phyloP scores from a whole-genome alignment of 2,329 filamentous ascomycete genomes.

The Dactylellina sp. region DNA sequence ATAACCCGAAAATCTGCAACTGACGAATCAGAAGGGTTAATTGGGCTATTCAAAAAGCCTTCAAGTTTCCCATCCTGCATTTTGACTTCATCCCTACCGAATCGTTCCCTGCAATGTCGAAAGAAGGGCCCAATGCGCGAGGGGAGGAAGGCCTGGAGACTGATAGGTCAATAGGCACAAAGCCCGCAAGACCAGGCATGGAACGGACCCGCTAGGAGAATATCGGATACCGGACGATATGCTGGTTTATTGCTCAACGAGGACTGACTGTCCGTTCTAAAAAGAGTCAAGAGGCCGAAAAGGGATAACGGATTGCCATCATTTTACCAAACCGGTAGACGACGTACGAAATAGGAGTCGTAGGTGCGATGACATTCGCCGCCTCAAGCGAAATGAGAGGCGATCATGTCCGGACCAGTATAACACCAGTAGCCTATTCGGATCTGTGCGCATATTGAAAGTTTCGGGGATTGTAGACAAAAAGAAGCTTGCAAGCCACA shows the following conservation, averaged over 20 bases:
- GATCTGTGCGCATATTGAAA: too few relatives aligned
- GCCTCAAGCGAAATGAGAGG: constrained; percentile 27
- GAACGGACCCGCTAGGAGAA: constrained; percentile 34
- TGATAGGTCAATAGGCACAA: constrained; percentile 41
- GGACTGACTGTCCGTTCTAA: not conserved
- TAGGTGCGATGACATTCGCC: constrained; percentile 36
- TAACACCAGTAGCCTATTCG: not conserved
- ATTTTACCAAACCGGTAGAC: constrained; percentile 16
- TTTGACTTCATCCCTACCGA: constrained; percentile 15
- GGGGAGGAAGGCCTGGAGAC: constrained; percentile 11
- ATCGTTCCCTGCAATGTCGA: constrained; percentile 12
- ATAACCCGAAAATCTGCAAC: constrained; percentile 25
- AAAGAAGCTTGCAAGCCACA: not conserved
- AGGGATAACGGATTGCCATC: constrained; percentile 15
- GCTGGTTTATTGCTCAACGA: constrained; percentile 6
- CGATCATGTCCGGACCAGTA: constrained; percentile 9
- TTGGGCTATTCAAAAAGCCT: constrained; percentile 12
- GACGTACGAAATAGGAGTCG: constrained; percentile 2
- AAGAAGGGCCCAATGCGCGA: not conserved
- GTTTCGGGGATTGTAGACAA: too few relatives aligned
- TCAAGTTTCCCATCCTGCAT: constrained; percentile 1
- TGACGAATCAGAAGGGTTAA: constrained; percentile 26
- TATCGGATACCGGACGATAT: constrained; percentile 43
- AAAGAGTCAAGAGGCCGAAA: constrained; percentile 15
- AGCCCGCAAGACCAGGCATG: constrained; percentile 29